Evolutionary conservation across 192 early-diverging fungal genomes (phyloP), one percentile per base, ranked within the genome.

Genomic region (Coemansia sp.): DNA sequence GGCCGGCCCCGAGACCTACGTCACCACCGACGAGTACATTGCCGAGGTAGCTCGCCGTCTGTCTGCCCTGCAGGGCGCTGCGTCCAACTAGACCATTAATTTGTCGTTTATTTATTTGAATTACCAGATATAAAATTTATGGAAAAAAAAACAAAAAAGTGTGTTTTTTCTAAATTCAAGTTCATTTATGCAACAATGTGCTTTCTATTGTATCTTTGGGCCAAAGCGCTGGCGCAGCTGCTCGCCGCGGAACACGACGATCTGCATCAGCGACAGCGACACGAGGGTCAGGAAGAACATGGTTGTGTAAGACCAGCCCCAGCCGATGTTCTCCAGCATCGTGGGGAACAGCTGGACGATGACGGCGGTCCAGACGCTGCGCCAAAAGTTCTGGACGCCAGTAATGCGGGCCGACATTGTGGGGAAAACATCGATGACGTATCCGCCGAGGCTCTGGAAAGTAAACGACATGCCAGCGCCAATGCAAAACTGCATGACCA

Each of bases 11-110:
- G 81, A 88, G 22, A 90, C 95, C 67, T 98, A 94, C 65, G 89
- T 93, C 56, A 93, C 87, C 74, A 90, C 91, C 28, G 78, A 89
- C 55, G 90, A 92, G 62, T 96, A 95, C 84, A 84, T 98, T 66
- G 85, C 90, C 51, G 86, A 88, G 59, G 87, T 98, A 63, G 88
- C 91, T 39, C 83, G 84, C 47, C 83, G 82, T 42, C 73, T 89
- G 28, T 60, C 70, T 14, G 55, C 49, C 11, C 68, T 68, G 29
- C 80, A 82, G 62, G 23, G 49, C 20, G 54, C 69, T 16, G 51
- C 58, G 18, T 48, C 61, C 22, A 64, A 56, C 29, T 64, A 61
- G 28, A 24, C 35, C 36, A 30, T 29, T 19, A 14, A 9, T 23
- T 23, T 19, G 0, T 51, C 16, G 49, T 27, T 51, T 51, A 23